Conservation (phyloP, 176 grass and related monocot species). For the Raddia guianensis region DNA sequence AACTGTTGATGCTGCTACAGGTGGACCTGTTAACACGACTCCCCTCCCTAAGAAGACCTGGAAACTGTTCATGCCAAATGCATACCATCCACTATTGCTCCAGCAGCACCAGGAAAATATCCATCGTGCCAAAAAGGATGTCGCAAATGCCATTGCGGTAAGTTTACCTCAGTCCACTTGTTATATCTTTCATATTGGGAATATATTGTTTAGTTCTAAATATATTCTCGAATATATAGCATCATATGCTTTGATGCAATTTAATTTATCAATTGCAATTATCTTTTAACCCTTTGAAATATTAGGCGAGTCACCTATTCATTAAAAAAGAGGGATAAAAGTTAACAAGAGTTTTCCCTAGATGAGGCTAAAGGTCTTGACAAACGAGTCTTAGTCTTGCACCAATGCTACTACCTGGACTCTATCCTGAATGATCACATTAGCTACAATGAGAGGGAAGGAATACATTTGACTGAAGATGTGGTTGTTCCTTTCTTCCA, state of each 20-base stretch:
- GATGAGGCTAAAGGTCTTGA: no score
- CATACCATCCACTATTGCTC: slow-evolving; percentile 75
- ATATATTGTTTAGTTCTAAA: slow-evolving; percentile 12
- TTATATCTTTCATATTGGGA: slow-evolving; percentile 5
- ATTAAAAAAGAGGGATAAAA: no score
- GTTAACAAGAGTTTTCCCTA: no score
- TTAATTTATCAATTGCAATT: slow-evolving; percentile 23
- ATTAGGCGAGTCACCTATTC: no score
- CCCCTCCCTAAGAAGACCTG: slow-evolving; percentile 44
- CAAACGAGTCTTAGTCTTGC: no score
- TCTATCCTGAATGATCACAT: no score
- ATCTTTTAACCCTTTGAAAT: background rate
- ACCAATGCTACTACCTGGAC: no score
- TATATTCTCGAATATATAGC: background rate
- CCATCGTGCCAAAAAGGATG: slow-evolving; percentile 55
- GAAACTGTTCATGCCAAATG: slow-evolving; percentile 78
- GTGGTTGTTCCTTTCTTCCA: no score
- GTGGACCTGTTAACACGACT: slow-evolving; percentile 22
- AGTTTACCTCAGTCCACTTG: slow-evolving; percentile 41
- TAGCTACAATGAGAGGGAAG: no score
- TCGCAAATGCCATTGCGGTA: slow-evolving; percentile 57
- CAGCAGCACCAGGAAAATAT: slow-evolving; percentile 62
- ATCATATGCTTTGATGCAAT: background rate
- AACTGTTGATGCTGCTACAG: slow-evolving; percentile 28
- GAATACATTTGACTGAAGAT: no score